Evolutionary conservation across 2,329 filamentous ascomycete species (phyloP), one percentile per base, ranked within the genome.

Genomic region (Shiraia bambusicola): DNA sequence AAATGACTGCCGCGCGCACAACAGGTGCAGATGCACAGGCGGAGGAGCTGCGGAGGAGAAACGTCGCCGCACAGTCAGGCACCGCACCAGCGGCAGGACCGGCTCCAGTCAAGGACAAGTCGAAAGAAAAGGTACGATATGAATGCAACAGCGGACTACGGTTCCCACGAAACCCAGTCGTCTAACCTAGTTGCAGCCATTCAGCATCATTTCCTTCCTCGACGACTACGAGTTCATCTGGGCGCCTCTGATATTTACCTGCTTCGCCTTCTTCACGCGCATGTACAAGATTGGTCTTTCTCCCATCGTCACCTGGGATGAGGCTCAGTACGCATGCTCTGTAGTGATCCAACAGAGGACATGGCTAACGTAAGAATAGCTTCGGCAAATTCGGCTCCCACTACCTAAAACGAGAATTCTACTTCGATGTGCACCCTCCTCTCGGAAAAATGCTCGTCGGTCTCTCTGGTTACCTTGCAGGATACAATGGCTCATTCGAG

Each of bases 381-480:
- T 94, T 94, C 70, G 88, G 88, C 67, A 98, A 98, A 76, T 98
- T 98, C 71, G 93, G 93, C 52, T 97, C 92, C 60, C 92, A 98
- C 74, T 98, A 98, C 72, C 84, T 98, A 67, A 96, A 98, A 72
- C 88, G 92, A 70, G 93, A 98, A 72, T 96, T 97, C 78, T 98
- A 98, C 80, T 98, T 98, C 75, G 88, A 95, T 78, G 87, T 94
- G 44, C 88, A 95, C 71, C 93, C 93, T 53, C 93, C 93, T 40
- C 83, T 98, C 48, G 93, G 93, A 67, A 98, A 98, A 78, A 97
- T 98, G 83, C 83, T 98, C 42, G 92, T 98, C 58, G 93, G 93
- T 50, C 80, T 98, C 37, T 97, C 93, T 6, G 93, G 93, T 66
- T 95, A 94, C 66, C 79, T 98, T 48, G 94, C 92, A 55, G 92